A percentile compares a stretch with the other conserved stretches of the same genome.
These are phyloP conservation scores for Rhizoclosmatium globosum DNA, from an alignment of 192 early-diverging fungal species.

Conservation along the genomic window DNA sequence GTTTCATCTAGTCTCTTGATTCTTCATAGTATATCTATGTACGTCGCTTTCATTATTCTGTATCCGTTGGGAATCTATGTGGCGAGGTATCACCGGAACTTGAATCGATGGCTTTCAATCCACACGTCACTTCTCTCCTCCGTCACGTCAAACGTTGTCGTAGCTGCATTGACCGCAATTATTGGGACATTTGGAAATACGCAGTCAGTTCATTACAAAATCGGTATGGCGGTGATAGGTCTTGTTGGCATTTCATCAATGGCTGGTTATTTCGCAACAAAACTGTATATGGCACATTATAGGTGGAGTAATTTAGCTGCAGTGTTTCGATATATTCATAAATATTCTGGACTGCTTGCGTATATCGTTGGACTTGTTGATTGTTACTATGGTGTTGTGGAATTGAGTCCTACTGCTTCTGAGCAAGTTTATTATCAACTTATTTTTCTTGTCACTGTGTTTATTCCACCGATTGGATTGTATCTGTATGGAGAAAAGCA, in stretches of 20 bases:
- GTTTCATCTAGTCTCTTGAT: slow-evolving; percentile 21
- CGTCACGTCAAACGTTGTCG: slow-evolving; percentile 43
- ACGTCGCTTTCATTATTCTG: slow-evolving; percentile 42
- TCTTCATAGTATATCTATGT: slow-evolving; percentile 46
- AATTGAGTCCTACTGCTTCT: slow-evolving; percentile 15
- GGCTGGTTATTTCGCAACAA: slow-evolving; percentile 5
- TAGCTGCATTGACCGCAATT: slow-evolving; percentile 44
- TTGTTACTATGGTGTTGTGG: slow-evolving; percentile 39
- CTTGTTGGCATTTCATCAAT: slow-evolving; percentile 24
- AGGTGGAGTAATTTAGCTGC: background rate
- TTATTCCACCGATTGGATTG: slow-evolving; percentile 13
- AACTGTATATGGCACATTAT: slow-evolving; percentile 3
- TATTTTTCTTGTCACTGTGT: slow-evolving; percentile 16
- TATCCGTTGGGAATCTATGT: slow-evolving; percentile 50
- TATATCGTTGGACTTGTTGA: slow-evolving; percentile 42
- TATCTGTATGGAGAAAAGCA: slow-evolving; percentile 32
- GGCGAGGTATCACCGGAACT: slow-evolving; percentile 38
- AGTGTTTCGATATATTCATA: background rate
- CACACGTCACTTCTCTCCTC: slow-evolving; percentile 42
- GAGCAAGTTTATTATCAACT: background rate
- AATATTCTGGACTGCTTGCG: slow-evolving; percentile 34
- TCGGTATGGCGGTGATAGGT: slow-evolving; percentile 37
- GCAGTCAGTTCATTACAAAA: slow-evolving; percentile 30
- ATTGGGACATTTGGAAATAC: slow-evolving; percentile 44
- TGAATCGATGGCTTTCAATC: slow-evolving; percentile 38